A percentile compares a stretch with the other conserved stretches of the same genome.
These are phyloP conservation scores for Bryoglossum gracile DNA, from an alignment of 495 filamentous ascomycete genomes.

Conservation along the genomic window DNA sequence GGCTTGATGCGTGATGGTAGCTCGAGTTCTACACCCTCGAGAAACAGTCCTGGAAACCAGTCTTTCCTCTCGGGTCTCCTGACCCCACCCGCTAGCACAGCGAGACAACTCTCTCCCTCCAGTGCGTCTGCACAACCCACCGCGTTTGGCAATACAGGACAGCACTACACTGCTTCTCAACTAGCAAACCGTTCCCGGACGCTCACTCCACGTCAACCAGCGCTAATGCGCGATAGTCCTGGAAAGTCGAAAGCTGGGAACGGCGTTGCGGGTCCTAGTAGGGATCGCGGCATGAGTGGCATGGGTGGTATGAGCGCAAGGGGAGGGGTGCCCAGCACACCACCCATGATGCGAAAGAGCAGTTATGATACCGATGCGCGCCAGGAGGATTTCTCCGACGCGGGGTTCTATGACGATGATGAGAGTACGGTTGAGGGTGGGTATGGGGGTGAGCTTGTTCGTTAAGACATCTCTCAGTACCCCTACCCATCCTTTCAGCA, in stretches of 20 bases:
- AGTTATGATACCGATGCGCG: constrained; percentile 71
- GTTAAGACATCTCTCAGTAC: background rate
- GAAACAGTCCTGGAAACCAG: constrained; percentile 45
- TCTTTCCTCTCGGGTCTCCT: constrained; percentile 61
- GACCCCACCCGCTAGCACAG: constrained; percentile 57
- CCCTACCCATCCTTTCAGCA: too few species aligned
- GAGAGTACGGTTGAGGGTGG: constrained; percentile 21
- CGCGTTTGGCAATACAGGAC: constrained; percentile 44
- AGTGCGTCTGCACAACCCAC: constrained; percentile 45
- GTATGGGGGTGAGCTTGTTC: background rate
- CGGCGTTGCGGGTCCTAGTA: background rate
- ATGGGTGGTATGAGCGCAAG: constrained; percentile 14
- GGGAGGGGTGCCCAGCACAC: constrained; percentile 48
- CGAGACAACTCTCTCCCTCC: constrained; percentile 36
- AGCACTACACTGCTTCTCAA: constrained; percentile 41
- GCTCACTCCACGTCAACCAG: constrained; percentile 25
- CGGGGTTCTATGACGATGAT: constrained; percentile 50
- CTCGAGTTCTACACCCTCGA: constrained; percentile 43
- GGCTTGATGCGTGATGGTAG: background rate
- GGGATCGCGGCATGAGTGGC: too few species aligned
- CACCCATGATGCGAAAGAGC: constrained; percentile 58
- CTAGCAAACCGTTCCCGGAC: constrained; percentile 34
- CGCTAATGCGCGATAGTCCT: constrained; percentile 19
- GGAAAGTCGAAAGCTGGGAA: background rate
- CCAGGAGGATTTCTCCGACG: constrained; percentile 45